Evolutionary conservation across 768 basidiomycete species (phyloP), one percentile per base, ranked within the genome.

Genomic region (Tulasnella sp.): DNA sequence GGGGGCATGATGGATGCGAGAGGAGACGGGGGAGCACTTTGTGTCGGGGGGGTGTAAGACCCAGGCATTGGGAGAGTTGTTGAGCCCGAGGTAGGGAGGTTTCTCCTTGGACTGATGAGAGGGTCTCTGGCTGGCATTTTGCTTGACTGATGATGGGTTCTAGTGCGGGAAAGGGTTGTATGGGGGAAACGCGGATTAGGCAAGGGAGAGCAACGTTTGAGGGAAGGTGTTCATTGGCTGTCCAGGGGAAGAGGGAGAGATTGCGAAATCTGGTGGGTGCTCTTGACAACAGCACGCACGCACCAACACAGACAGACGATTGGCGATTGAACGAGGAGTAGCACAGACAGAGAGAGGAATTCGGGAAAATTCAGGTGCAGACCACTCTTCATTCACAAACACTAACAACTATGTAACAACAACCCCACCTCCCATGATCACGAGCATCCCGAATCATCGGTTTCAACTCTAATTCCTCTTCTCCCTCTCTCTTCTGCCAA

Each of bases 71-170:
- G 67, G 35, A 52, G 11, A 34, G 34, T 29, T 19, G 39, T 69
- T 9, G 19, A 19, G n/a, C n/a, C n/a, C n/a, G n/a, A n/a, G n/a
- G n/a, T n/a, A 47, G 67, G 39, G 64, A 36, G 64, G 64, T 36
- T 36, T n/a, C 35, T n/a, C 22, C 64, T 36, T 36, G 64, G 67
- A 44, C 67, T 69, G 67, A 69, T 36, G 40, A n/a, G 35, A 35
- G 67, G 67, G 34, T 69, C 67, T 69, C 67, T 36, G 40, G 67
- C 67, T 11, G 67, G 67, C 67, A 69, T 69, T 5, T 29, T 59
- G 16, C 2, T n/a, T n/a, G n/a, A n/a, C n/a, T 9, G 22, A 1
- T 14, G 26, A 0, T 59, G 22, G 9, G 26, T 29, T 12, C 29
- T 17, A 32, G 26, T 32, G 7, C 14, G 12, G 44, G 14, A 59